Base-by-base conservation (phyloP, 306 rosid species). In the Pachyrhizus erosus region DNA sequence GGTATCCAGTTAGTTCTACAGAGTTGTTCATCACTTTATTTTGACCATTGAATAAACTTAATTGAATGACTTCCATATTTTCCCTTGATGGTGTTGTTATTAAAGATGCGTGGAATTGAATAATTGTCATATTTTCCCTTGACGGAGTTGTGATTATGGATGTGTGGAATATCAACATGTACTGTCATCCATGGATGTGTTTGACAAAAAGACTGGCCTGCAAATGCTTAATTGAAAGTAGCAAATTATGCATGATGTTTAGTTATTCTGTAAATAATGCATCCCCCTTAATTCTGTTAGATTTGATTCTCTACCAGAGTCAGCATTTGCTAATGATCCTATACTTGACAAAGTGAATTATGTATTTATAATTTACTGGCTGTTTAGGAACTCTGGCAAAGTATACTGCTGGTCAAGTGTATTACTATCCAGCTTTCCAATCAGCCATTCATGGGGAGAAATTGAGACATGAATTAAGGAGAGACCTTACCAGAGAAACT, bases 401-500 rank as follows among this genome's bases (percentile, higher is more conserved):
- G 86, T 96, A 96, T 77, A 96, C 97, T 29, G 99, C 94, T 7
- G 99, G 99, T 80, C 98, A 96, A 89, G 95, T 93, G 73, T 87
- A 86, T 87, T 90, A 89, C 86, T 96, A 92, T 86, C 99, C 97
- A 29, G 87, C 90, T 79, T 96, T 92, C 83, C 97, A 90, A 86
- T 89, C 97, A 62, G 78, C 90, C 65, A 82, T 80, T 89, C 98
- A 96, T 75, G 99, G 98, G 83, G 91, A 92, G 83, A 96, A 96
- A 86, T 89, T 96, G 89, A 93, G 92, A 78, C 85, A 92, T 48
- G 99, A 96, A 80, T 90, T 96, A 87, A 84, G 94, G 80, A 93
- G 99, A 87, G 98, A 94, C 80, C 96, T 96, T 73, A 96, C 92
- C 10, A 91, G 98, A 87, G 99, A 96, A 85, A 96, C 98, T 82